Percentiles rank a stretch among this genome's conserved stretches.
Conservation (phyloP, 2,329 filamentous ascomycete genomes). For the Aspergillus sp. region DNA sequence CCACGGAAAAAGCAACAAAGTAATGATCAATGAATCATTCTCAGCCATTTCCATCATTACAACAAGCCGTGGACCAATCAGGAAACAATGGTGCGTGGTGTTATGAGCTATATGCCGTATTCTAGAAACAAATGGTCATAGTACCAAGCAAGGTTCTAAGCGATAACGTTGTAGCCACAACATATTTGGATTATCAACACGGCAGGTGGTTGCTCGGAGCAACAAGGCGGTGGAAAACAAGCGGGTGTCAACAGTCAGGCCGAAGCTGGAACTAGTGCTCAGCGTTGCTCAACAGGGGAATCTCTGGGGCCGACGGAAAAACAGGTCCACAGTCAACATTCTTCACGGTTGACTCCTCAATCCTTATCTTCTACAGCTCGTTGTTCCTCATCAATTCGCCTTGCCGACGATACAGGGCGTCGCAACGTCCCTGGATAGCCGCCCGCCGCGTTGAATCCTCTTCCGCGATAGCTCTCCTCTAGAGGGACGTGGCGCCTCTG, state of each 20-base stretch:
- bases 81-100: slow-evolving; percentile 5
- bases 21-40: background rate
- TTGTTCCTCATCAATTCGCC: slow-evolving; percentile 15
- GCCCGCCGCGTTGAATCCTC: slow-evolving; percentile 15
- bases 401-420: slow-evolving; percentile 23
- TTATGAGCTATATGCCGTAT: background rate
- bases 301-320: slow-evolving; percentile 14
- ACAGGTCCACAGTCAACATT: slow-evolving; percentile 37
- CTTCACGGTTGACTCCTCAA: slow-evolving; percentile 15
- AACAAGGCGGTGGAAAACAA: slow-evolving; percentile 33
- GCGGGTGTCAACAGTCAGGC: slow-evolving; percentile 27
- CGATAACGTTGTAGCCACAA: background rate
- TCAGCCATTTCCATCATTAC: background rate
- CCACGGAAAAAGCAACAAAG: background rate
- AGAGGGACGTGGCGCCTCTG: slow-evolving; percentile 20
- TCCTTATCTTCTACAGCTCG: slow-evolving; percentile 17
- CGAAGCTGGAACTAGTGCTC: slow-evolving; percentile 17
- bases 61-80: background rate
- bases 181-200: slow-evolving; percentile 19
- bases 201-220: slow-evolving; percentile 33
- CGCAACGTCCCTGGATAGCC: slow-evolving; percentile 21
- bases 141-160: background rate
- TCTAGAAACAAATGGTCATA: no score
- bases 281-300: slow-evolving; percentile 18
- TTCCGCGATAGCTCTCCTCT: slow-evolving; percentile 18